Conservation (phyloP, 441 rosid genomes). For the Pelargonium australe region DNA sequence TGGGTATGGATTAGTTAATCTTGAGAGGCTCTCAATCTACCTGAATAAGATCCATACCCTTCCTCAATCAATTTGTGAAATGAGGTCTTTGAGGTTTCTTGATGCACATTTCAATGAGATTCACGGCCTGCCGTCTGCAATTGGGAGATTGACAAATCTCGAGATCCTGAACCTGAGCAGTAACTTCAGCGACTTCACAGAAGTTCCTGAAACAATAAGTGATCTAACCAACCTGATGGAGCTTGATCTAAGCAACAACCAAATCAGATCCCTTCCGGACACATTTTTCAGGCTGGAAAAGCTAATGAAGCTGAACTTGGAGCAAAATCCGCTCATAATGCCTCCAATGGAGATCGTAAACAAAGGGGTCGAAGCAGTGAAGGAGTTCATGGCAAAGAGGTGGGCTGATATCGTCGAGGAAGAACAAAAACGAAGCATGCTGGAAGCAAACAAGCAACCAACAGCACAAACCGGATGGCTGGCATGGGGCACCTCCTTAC, state of each 20-base stretch:
- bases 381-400: constrained; percentile 51
- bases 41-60: constrained; percentile 47
- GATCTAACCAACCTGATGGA: constrained; percentile 46
- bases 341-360: constrained; percentile 46
- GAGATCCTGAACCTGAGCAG: constrained; percentile 52
- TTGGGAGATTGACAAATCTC: constrained; percentile 49
- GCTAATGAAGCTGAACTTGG: constrained; percentile 50
- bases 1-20: constrained; percentile 49
- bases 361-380: constrained; percentile 47
- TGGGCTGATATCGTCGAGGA: constrained; percentile 38
- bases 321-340: constrained; percentile 47
- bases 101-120: constrained; percentile 66
- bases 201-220: constrained; percentile 46
- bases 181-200: constrained; percentile 49
- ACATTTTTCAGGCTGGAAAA: constrained; percentile 45
- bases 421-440: constrained; percentile 35
- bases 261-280: constrained; percentile 44
- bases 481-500: constrained; percentile 45
- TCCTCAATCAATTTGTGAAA: constrained; percentile 48
- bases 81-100: constrained; percentile 41
- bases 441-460: constrained; percentile 40
- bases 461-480: constrained; percentile 43
- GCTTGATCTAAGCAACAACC: constrained; percentile 69
- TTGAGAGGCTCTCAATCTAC: constrained; percentile 43
- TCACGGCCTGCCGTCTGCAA: constrained; percentile 43